Base-by-base conservation (phyloP, 306 rosid species). In the Prunus persica region DNA sequence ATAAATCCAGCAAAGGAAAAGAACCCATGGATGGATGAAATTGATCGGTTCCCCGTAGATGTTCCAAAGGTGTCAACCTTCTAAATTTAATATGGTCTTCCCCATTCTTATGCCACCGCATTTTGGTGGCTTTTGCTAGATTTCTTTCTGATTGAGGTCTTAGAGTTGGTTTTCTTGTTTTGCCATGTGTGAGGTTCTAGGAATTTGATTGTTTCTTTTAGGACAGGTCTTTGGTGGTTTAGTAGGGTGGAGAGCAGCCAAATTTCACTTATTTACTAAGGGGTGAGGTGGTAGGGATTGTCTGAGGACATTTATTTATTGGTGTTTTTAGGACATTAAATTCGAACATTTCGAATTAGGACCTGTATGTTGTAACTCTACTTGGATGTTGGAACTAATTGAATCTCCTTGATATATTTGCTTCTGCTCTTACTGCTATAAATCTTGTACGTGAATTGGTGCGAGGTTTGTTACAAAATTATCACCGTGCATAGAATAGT, bases 21-120 rank as follows among this genome's bases (percentile, higher is more conserved):
- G 84, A 93, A 30, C 76, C 97, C 97, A 19, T 91, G 98, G 98
- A 83, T 89, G 72, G 89, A 83, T 45, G 97, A 93, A 84, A 93
- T 91, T 64, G 79, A 88, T 46, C 82, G 76, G 68, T 91, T 93
- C 85, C 98, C 97, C 0, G 92, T 91, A 0, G 87, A 89, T 70
- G 93, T 93, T 79, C 98, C 98, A 6, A 89, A 68, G 81, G 87
- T 91, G 57, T 79, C 92, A 8, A 8, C 83, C 69, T 84, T 93
- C 78, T 93, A 81, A 83, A 51, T 12, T 18, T 64, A 7, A 14
- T 15, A 45, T 32, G 78, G 65, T 65, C 20, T 43, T 56, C 8
- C n/a, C 51, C 24, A 47, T 25, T 79, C 79, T 67, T 41, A 15
- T 54, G 84, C 72, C 64, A 68, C 52, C 56, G 32, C 58, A 78